Evolutionary conservation across 1,284 basidiomycete genomes (phyloP), one percentile per base, ranked within the genome.

Genomic region (Sphagnurus paluster): DNA sequence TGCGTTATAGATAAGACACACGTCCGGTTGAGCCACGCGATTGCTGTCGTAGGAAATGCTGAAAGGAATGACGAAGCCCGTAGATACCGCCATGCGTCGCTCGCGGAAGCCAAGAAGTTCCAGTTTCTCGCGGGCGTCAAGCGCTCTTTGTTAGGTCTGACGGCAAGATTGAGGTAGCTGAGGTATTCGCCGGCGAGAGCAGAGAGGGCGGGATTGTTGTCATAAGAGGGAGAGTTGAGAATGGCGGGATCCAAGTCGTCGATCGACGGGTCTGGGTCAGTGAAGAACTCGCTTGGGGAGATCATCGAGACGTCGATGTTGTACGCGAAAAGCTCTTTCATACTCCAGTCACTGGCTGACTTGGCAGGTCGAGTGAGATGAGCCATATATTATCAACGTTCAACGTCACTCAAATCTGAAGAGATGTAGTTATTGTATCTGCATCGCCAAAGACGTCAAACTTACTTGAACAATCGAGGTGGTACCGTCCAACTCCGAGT

Each of bases 21-120:
- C 42, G 44, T 47, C 52, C 35, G 54, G 48, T 42, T 52, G 33
- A 11, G 49, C 44, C 11, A 36, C 39, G 16, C 17, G 36, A 39
- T 39, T 35, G 38, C 13, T 41, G 20, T 52, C 46, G 35, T 55
- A 52, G 36, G 51, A 56, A 26, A 58, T 58, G 24, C 37, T 42
- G 46, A 60, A 46, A 23, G 48, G 49, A 37, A 56, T 54, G 44
- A 19, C 45, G 37, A 42, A 52, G 19, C 51, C 44, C 7, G 48
- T 54, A 13, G 30, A 32, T 28, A 58, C 35, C 26, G 42, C 13
- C 17, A 42, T 24, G 20, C 46, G 39, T 14, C 42, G 52, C 33
- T 50, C 39, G 13, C 39, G 41, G 38, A 52, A 61, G 25, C 55
- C 56, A 19, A 59, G 52, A 26, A 55, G 34, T 25, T 46, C 30